phyloP scores from a whole-genome alignment of 2,329 filamentous ascomycete genomes.

The Huntiella decipiens region DNA sequence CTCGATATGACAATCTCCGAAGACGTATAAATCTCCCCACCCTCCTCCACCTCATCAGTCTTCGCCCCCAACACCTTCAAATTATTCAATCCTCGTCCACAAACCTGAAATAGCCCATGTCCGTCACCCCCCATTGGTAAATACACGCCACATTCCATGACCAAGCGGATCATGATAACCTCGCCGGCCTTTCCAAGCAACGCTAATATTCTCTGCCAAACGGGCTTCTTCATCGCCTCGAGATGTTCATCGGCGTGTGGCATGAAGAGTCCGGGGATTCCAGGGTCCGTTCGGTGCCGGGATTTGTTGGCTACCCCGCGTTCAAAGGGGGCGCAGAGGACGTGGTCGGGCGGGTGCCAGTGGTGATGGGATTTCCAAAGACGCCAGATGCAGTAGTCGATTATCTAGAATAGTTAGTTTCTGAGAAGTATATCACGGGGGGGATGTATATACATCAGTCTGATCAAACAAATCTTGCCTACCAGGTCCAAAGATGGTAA shows the following conservation, averaged over 20 bases:
- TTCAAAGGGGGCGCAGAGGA: conserved; percentile 71
- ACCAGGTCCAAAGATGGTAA: conserved; percentile 27
- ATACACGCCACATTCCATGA: conserved; percentile 66
- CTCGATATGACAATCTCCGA: conserved; percentile 57
- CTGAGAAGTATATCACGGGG: conserved; percentile 1
- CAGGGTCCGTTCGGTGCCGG: conserved; percentile 27
- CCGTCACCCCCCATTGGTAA: conserved; percentile 35
- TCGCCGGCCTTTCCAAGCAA: conserved; percentile 61
- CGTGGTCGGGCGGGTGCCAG: conserved; percentile 40
- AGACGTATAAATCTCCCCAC: conserved; percentile 16
- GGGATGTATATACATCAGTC: conserved; percentile 34
- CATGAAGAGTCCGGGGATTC: conserved; percentile 37
- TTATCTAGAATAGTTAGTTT: conserved; percentile 30
- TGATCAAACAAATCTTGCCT: conserved; percentile 33
- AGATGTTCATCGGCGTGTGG: conserved; percentile 43
- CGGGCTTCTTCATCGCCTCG: conserved; percentile 42
- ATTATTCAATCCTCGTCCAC: conserved; percentile 44
- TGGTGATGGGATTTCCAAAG: conserved; percentile 33
- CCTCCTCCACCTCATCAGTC: not conserved
- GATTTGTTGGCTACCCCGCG: conserved; percentile 20
- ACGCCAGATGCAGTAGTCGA: conserved; percentile 60
- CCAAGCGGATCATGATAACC: conserved; percentile 54
- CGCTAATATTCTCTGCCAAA: conserved; percentile 59
- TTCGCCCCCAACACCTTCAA: conserved; percentile 15
- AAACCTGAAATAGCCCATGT: conserved; percentile 59